phyloP scores from a whole-genome alignment of 1,284 basidiomycete genomes.

The Coniferiporia sulphurascens region DNA sequence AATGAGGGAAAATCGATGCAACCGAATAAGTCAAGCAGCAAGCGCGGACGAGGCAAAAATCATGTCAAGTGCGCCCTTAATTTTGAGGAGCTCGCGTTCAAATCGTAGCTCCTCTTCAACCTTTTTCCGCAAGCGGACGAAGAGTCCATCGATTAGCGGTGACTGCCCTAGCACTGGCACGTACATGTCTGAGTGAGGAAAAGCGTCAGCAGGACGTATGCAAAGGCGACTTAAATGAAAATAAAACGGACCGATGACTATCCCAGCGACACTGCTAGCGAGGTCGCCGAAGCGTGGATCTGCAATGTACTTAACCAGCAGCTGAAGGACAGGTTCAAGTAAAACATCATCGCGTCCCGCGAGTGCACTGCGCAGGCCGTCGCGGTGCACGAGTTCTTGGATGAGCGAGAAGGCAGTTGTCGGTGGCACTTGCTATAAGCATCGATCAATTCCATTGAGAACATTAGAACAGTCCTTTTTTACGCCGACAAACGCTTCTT shows the following conservation, averaged over 20 bases:
- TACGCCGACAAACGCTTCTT: conserved; percentile 19
- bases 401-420: conserved; percentile 88
- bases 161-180: conserved; percentile 88
- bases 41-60: conserved; percentile 66
- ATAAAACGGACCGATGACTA: conserved; percentile 74
- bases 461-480: not conserved
- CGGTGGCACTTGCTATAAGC: conserved; percentile 65
- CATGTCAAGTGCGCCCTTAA: conserved; percentile 92
- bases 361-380: conserved; percentile 84
- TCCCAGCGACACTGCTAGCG: conserved; percentile 76
- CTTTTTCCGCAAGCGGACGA: conserved; percentile 80
- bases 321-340: conserved; percentile 84
- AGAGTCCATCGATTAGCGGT: conserved; percentile 85
- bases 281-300: conserved; percentile 91
- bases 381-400: conserved; percentile 89
- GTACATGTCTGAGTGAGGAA: conserved; percentile 75
- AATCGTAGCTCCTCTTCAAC: conserved; percentile 85
- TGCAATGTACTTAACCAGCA: conserved; percentile 81
- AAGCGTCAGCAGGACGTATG: not conserved
- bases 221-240: not conserved
- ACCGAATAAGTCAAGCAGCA: conserved; percentile 1
- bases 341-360: conserved; percentile 91
- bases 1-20: not conserved
- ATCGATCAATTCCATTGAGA: not conserved
- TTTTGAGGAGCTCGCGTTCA: conserved; percentile 81